Conservation (phyloP, 1,139 yeast species). For the Blastobotrys illinoisensis region DNA sequence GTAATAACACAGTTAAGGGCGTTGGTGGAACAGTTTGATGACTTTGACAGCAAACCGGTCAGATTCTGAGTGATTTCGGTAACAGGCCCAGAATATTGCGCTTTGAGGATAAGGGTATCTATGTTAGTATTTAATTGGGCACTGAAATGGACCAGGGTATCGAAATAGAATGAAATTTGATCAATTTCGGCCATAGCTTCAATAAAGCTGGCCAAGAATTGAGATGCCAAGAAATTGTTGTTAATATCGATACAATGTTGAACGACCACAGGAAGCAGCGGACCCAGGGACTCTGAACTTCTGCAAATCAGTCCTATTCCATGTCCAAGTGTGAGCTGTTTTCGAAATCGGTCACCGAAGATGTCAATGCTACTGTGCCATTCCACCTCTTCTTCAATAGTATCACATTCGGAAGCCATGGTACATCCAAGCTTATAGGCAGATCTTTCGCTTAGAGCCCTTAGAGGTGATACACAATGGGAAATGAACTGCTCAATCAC, state of each 20-base stretch:
- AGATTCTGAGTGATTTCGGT: neutral
- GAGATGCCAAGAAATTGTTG: neutral
- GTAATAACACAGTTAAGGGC: neutral
- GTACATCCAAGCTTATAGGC: neutral
- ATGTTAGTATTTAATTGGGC: neutral
- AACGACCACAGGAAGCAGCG: conserved; percentile 5
- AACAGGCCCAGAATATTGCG: neutral
- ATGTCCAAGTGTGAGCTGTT: conserved; percentile 8
- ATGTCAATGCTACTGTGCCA: conserved; percentile 7
- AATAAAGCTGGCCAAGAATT: neutral
- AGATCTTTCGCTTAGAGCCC: neutral
- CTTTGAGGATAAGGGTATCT: neutral
- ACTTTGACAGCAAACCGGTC: neutral
- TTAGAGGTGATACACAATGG: neutral
- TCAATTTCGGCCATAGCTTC: neutral
- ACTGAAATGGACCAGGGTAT: neutral
- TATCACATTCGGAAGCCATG: neutral
- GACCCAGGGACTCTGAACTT: neutral
- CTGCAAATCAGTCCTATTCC: conserved; percentile 2
- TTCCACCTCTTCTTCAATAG: conserved; percentile 1
- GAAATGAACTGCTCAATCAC: neutral
- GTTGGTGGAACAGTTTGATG: neutral
- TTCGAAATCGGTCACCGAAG: conserved; percentile 7
- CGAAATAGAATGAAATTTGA: neutral
- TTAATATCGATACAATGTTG: conserved; percentile 4